Base-by-base conservation (phyloP, 106 monocot genomes). In the Phalaenopsis equestris region DNA sequence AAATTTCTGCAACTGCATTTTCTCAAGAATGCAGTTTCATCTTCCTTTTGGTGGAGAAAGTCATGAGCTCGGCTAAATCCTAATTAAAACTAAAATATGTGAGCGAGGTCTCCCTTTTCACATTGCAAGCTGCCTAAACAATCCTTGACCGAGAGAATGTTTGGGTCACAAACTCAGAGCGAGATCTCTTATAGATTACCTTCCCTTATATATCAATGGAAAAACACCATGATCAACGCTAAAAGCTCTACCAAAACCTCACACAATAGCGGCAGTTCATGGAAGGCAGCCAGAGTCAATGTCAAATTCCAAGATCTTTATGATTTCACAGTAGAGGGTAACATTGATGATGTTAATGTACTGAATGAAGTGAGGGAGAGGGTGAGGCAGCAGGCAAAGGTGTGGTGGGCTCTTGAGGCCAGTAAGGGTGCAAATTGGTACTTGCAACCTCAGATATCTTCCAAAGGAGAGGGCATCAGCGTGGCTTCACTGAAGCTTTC, bases 261-360 rank as follows among this genome's bases (percentile, higher is more conserved):
- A 38, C 64, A 42, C 79, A 67, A 37, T 36, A 75, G 16, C 78
- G 70, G 68, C 56, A 78, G 75, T 23, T 15, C 76, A 21, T 73
- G 70, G 73, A 94, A 84, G 76, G n/a, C 58, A 45, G 45, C 57
- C 23, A 79, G 68, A 61, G 78, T 92, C n/a, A 78, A 77, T 10
- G 98, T 91, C n/a, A 98, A 94, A 79, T 98, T 98, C 56, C 92
- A 98, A 67, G 98, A 98, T 83, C 77, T 98, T n/a, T 98, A 98
- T 64, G 92, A 89, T 36, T 98, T 98, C 88, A 78, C 81, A 30
- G 98, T 91, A 4, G 94, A 98, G 72, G 98, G 94, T 47, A 91
- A 87, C 76, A 79, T 98, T 8, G 98, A 98, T 42, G 98, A 98
- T 82, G 94, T 93, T 47, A 98, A 98, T 88, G 88, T 94, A n/a